Conservation (phyloP, 495 filamentous ascomycete genomes). For the Amniculicola lignicola region DNA sequence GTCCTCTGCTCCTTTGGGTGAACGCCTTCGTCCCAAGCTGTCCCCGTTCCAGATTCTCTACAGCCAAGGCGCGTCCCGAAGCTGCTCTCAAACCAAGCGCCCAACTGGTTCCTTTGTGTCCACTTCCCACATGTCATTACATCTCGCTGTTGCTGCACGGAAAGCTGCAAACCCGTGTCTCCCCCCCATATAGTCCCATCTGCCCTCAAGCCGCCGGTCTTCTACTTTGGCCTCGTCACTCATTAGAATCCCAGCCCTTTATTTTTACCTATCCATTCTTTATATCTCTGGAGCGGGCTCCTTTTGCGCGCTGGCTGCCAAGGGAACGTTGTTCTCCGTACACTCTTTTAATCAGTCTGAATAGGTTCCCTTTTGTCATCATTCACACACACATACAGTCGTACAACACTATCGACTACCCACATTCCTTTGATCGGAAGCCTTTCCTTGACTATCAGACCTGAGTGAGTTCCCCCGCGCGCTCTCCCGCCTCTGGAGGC, state of each 20-base stretch:
- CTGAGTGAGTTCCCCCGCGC: slow-evolving; percentile 22
- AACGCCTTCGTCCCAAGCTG: slow-evolving; percentile 35
- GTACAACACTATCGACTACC: slow-evolving; percentile 32
- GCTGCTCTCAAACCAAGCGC: slow-evolving; percentile 35
- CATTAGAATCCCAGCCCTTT: slow-evolving; percentile 31
- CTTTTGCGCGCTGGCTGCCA: slow-evolving; percentile 36
- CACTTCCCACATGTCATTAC: slow-evolving; percentile 30
- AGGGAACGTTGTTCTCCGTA: slow-evolving; percentile 29
- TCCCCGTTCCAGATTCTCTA: slow-evolving; percentile 37
- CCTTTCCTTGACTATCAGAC: slow-evolving; percentile 14
- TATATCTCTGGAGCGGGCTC: slow-evolving; percentile 31
- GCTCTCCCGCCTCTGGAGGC: slow-evolving; percentile 6
- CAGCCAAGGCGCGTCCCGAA: slow-evolving; percentile 36
- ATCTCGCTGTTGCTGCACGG: slow-evolving; percentile 27
- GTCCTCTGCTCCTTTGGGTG: slow-evolving; percentile 27
- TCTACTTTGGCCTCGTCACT: slow-evolving; percentile 39
- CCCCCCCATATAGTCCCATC: slow-evolving; percentile 30
- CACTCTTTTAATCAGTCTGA: slow-evolving; percentile 35
- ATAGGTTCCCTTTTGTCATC: slow-evolving; percentile 25
- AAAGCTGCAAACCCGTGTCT: slow-evolving; percentile 25
- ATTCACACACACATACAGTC: slow-evolving; percentile 19
- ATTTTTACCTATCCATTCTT: slow-evolving; percentile 29
- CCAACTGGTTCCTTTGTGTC: slow-evolving; percentile 31
- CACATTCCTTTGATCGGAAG: slow-evolving; percentile 32
- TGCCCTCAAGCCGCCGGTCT: slow-evolving; percentile 30